Percentiles rank a stretch among this genome's conserved stretches.
phyloP scores from a whole-genome alignment of 257 asterid genomes.

The Plantago elongata region DNA sequence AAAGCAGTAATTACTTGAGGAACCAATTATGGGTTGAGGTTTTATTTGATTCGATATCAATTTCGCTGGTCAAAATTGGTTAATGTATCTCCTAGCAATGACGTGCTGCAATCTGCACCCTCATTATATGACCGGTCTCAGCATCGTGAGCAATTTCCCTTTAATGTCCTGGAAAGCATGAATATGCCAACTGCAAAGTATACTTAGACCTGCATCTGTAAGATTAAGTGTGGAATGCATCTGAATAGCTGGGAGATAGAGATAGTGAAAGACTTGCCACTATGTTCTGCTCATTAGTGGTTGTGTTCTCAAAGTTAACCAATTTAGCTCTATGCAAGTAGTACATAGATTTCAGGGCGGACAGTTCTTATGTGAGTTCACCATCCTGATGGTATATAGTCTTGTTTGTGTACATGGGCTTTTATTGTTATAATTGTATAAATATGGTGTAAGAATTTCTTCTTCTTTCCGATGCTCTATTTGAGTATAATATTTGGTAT shows the following conservation, averaged over 20 bases:
- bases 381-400: not conserved
- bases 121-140: no score
- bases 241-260: not conserved
- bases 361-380: slow-evolving; percentile 6
- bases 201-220: not conserved
- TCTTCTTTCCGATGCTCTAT: not conserved
- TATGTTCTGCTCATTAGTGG: not conserved
- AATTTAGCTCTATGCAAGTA: not conserved
- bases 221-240: not conserved
- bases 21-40: not conserved
- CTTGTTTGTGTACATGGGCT: slow-evolving; percentile 1
- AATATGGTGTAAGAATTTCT: not conserved
- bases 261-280: not conserved
- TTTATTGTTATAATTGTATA: slow-evolving; percentile 2
- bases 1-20: not conserved
- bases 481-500: slow-evolving; percentile 2
- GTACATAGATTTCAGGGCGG: not conserved
- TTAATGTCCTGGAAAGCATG: no score
- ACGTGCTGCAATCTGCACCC: not conserved
- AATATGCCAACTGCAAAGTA: no score
- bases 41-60: not conserved
- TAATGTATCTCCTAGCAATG: no score
- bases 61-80: not conserved
- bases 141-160: no score
- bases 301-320: not conserved